Evolutionary conservation across 805 yeast genomes (phyloP), one percentile per base, ranked within the genome.

Genomic region (Nakazawaea ernobii): DNA sequence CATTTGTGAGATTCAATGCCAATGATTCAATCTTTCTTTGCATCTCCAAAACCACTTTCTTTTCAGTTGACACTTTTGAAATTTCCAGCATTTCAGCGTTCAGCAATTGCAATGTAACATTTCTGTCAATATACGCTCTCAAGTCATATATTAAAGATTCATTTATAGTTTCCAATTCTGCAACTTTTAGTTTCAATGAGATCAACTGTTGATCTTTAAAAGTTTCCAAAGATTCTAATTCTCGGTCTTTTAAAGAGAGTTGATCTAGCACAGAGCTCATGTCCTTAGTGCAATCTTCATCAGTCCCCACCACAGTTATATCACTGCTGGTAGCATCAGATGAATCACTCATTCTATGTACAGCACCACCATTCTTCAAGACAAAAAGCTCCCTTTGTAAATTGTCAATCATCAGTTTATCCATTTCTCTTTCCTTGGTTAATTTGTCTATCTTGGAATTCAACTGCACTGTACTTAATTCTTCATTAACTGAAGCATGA

Each of bases 401-500:
- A 7, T 14, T 17, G 26, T 28, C 42, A n/a, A 49, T 49, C 4
- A 33, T 20, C 30, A 10, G 30, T 14, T 32, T 38, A 41, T 35
- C 41, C n/a, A 14, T 26, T 6, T n/a, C 32, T 15, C 17, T 30
- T 11, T 42, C 41, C 3, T 32, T 28, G 32, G 35, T 42, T 15
- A 52, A 42, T 5, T 27, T 24, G 5, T 39, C 41, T 2, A 52
- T 43, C 8, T 43, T 20, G 10, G 8, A 20, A 14, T 38, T 28
- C 29, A 32, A 39, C 11, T 36, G 32, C 35, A 13, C 27, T n/a
- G 11, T 39, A 40, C 56, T 70, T 68, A 49, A 81, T 57, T 82
- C 86, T 9, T 80, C 66, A 58, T 82, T 88, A 50, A 82, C 70
- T 58, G 74, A 80, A 26, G 87, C 85, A 43, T 68, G 69, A 59